These are phyloP conservation scores for Articulospora tetracladia DNA, from an alignment of 495 filamentous ascomycete genomes.

Conservation along the genomic window DNA sequence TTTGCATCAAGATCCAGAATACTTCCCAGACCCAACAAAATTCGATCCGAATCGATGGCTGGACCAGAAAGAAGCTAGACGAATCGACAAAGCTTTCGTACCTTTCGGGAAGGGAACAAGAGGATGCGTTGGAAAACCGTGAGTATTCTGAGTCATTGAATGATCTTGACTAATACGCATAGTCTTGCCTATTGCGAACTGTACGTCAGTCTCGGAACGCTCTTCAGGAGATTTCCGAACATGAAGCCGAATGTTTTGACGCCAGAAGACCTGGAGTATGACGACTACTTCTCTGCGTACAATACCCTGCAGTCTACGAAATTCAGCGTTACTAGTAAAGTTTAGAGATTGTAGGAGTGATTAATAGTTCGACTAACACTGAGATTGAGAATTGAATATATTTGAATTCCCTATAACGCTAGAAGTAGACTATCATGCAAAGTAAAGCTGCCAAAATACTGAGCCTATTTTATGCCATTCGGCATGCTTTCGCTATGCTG, in stretches of 20 bases:
- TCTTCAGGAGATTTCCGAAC: constrained; percentile 28
- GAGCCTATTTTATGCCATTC: too few species aligned
- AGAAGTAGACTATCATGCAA: too few species aligned
- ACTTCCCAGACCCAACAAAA: constrained; percentile 41
- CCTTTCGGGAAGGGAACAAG: constrained; percentile 45
- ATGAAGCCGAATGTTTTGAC: not conserved
- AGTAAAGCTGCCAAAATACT: too few species aligned
- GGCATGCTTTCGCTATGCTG: too few species aligned
- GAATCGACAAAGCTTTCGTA: constrained; percentile 41
- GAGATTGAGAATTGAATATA: too few species aligned
- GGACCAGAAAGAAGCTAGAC: constrained; percentile 7
- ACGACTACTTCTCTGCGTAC: not conserved
- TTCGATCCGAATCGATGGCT: constrained; percentile 53
- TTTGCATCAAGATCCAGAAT: constrained; percentile 38
- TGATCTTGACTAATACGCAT: too few species aligned
- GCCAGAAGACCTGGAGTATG: not conserved
- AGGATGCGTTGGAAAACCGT: constrained; percentile 48
- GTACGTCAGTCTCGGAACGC: constrained; percentile 28
- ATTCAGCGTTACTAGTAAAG: too few species aligned
- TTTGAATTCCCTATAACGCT: too few species aligned
- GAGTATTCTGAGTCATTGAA: too few species aligned
- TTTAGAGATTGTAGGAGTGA: too few species aligned
- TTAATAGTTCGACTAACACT: too few species aligned
- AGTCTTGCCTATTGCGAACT: constrained; percentile 42
- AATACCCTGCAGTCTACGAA: not conserved